Evolutionary conservation across 495 filamentous ascomycete genomes (phyloP).

Genomic region (Sphaerosporella brunnea): DNA sequence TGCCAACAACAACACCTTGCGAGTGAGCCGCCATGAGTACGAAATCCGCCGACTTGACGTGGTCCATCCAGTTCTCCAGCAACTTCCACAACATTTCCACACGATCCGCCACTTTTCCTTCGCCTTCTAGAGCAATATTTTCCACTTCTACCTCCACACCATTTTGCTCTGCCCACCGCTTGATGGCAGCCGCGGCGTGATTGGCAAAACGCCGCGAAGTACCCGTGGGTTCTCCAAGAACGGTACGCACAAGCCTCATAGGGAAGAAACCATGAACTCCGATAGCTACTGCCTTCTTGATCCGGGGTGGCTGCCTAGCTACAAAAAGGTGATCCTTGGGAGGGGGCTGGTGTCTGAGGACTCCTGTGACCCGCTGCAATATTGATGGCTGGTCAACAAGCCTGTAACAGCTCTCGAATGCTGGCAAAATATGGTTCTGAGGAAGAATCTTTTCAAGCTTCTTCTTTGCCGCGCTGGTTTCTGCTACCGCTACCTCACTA

Average conservation of each 20-base stretch:
- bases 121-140: constrained; percentile 89
- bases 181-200: constrained; percentile 66
- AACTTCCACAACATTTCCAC: constrained; percentile 89
- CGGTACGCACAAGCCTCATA: constrained; percentile 59
- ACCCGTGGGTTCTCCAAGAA: constrained; percentile 86
- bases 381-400: constrained; percentile 52
- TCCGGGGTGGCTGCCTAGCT: constrained; percentile 46
- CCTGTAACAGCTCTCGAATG: constrained; percentile 33
- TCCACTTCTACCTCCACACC: constrained; percentile 56
- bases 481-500: constrained; percentile 5
- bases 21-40: constrained; percentile 83
- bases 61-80: constrained; percentile 83
- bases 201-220: constrained; percentile 89
- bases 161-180: constrained; percentile 55
- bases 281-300: constrained; percentile 75
- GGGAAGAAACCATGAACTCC: constrained; percentile 92
- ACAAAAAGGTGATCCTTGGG: constrained; percentile 49
- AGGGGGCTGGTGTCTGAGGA: constrained; percentile 42
- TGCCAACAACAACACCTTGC: constrained; percentile 81
- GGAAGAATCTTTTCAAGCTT: constrained; percentile 15
- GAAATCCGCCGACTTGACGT: constrained; percentile 72
- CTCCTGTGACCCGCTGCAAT: constrained; percentile 47
- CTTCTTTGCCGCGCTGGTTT: constrained; percentile 8
- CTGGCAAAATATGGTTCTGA: constrained; percentile 23
- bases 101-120: constrained; percentile 81